Base-by-base conservation (phyloP, 352 stramenopile genomes). In the Pythium phragmitis region DNA sequence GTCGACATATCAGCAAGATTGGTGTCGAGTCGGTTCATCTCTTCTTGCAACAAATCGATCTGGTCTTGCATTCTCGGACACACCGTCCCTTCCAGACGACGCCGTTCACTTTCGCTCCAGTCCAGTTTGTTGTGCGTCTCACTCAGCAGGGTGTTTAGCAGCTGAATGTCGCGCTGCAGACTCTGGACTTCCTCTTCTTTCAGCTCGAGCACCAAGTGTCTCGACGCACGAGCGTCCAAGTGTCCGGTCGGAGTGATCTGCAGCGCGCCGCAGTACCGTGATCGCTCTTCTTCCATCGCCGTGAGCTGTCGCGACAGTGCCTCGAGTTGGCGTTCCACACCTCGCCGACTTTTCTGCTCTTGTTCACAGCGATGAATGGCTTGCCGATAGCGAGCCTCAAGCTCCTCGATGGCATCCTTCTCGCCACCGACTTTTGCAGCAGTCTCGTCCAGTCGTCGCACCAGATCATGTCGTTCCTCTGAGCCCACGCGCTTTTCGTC, bases 341-440 rank as follows among this genome's bases (percentile, higher is more conserved):
- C 72, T 14, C 60, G 65, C n/a, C 73, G 68, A 7, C 57, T 55
- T 19, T 46, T 54, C n/a, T 86, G 75, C 41, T 89, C 81, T 51
- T 86, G 70, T 60, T 89, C 71, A 60, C 73, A 87, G 4, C 68
- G 75, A 28, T 85, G 56, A 21, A 87, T 83, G 6, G 73, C 73
- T 66, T 92, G 83, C 13, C 60, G 54, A 54, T 76, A 77, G 0
- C 79, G 69, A 4, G 71, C 81, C 4, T 87, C 77, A 16, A 92
- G 47, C 54, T 92, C 83, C 33, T 82, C 72, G 2, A 84, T 53
- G 3, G 69, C 56, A 23, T 82, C 76, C 56, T 81, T 84, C 47
- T 92, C 83, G 4, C 74, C 36, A 9, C 74, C 77, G 4, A 91
- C 67, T 46, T 76, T 76, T 9, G 67, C 57, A 1, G 72, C 57